These are phyloP conservation scores for Monosporascus sp. DNA, from an alignment of 2,329 filamentous ascomycete species.

Conservation along the genomic window DNA sequence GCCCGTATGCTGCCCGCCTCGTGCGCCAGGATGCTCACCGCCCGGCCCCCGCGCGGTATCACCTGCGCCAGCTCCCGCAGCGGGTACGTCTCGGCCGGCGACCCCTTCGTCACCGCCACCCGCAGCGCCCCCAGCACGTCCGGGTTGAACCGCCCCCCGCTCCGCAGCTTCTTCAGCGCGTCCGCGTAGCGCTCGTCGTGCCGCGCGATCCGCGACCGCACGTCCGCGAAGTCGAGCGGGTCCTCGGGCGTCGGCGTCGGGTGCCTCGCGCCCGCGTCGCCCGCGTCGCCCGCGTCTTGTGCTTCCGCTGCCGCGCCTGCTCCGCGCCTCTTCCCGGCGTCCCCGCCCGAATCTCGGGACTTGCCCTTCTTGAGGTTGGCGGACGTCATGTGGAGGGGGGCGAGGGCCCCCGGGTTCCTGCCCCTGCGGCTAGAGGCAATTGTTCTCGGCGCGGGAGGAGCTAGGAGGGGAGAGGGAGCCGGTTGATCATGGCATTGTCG, in stretches of 20 bases:
- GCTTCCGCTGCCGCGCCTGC: neutral
- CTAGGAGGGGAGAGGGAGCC: neutral
- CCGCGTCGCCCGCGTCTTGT: neutral
- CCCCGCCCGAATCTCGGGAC: neutral
- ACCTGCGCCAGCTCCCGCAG: slow-evolving; percentile 52
- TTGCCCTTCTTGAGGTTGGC: neutral
- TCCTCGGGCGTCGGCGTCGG: slow-evolving; percentile 33
- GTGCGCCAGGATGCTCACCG: slow-evolving; percentile 32
- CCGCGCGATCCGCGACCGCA: slow-evolving; percentile 37
- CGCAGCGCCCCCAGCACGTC: slow-evolving; percentile 40
- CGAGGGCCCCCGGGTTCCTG: too few relatives aligned
- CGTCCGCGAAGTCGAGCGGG: slow-evolving; percentile 44
- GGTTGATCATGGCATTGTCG: neutral
- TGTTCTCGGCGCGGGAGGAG: neutral
- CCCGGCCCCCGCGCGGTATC: slow-evolving; percentile 39
- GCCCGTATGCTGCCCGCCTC: slow-evolving; percentile 43
- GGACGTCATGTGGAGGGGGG: neutral
- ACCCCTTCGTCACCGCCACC: slow-evolving; percentile 29
- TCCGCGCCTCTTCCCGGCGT: slow-evolving; percentile 2
- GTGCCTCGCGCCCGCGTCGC: slow-evolving; percentile 15
- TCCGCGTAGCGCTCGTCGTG: slow-evolving; percentile 37
- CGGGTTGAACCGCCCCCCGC: slow-evolving; percentile 48
- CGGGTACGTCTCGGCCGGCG: slow-evolving; percentile 32
- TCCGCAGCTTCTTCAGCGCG: slow-evolving; percentile 35
- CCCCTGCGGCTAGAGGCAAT: too few relatives aligned